phyloP scores from a whole-genome alignment of 2,329 filamentous ascomycete genomes.

The Thermothelomyces thermophilus region DNA sequence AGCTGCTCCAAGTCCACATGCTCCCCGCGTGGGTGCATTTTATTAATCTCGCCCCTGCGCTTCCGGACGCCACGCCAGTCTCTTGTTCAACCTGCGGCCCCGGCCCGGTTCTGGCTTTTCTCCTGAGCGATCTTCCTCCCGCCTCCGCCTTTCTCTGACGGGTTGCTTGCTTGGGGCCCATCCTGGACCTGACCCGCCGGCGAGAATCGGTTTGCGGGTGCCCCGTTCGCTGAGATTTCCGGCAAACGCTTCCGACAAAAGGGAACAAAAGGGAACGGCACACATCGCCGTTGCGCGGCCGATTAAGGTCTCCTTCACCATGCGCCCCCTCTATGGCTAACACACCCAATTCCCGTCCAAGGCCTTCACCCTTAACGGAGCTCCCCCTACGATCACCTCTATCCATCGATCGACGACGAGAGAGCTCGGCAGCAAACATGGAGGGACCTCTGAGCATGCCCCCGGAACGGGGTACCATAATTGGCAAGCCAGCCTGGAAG shows the following conservation, averaged over 20 bases:
- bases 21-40: slow-evolving; percentile 14
- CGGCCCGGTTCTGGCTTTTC: slow-evolving; percentile 10
- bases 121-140: slow-evolving; percentile 13
- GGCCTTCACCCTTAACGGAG: slow-evolving; percentile 9
- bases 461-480: slow-evolving; percentile 45
- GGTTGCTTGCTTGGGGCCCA: neutral
- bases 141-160: neutral
- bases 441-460: slow-evolving; percentile 45
- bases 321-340: slow-evolving; percentile 25
- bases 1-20: slow-evolving; percentile 15
- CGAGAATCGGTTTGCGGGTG: neutral
- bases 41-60: slow-evolving; percentile 25
- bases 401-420: slow-evolving; percentile 6
- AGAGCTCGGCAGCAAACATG: slow-evolving; percentile 30
- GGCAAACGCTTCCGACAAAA: neutral
- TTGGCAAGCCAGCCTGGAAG: slow-evolving; percentile 49
- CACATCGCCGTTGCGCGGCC: neutral
- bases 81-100: slow-evolving; percentile 4
- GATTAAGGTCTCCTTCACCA: slow-evolving; percentile 18
- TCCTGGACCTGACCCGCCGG: neutral
- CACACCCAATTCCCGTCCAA: slow-evolving; percentile 15
- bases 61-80: slow-evolving; percentile 8
- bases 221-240: neutral
- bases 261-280: slow-evolving; percentile 4
- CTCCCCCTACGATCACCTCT: slow-evolving; percentile 3